Evolutionary conservation across 495 filamentous ascomycete genomes (phyloP), one percentile per base, ranked within the genome.

Genomic region (Trichocladium uniseriatum): DNA sequence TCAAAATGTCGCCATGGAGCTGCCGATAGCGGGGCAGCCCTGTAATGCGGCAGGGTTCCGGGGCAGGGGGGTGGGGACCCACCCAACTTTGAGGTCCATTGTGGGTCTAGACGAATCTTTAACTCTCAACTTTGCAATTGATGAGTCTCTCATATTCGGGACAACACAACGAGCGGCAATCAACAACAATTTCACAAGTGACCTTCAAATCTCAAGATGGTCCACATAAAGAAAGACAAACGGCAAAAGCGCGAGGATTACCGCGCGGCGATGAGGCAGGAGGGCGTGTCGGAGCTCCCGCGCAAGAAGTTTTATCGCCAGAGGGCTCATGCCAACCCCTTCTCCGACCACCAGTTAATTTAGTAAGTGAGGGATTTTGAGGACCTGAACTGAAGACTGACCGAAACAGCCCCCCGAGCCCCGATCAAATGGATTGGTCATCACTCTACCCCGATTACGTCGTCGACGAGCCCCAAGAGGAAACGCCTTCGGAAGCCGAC

Each of bases 281-380:
- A 63, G 3, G 57, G 50, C 8, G 43, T 49, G 29, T 42, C 57
- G 38, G 38, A 65, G 61, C 72, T 95, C 59, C 90, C 90, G 21
- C 79, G 83, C 70, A 95, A 96, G 72, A 91, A 83, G 69, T 95
- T 90, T 73, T 98, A 95, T 67, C 79, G 92, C 41, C 92, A 98
- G 66, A 79, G 92, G 60, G 92, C 92, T 24, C 92, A 98, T 68
- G 94, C 92, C 39, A 98, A 98, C 73, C 88, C 89, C 9, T 97
- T 98, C 68, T 94, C 90, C 0, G 92, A 98, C 60, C 92, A 97
- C 68, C 64, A 76, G 13, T 74, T 98, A 61, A 74, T 71, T 51
- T 97, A 98, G 92, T 95, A 77, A 61, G 56, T 52, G 4, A n/a
- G 16, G 13, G 18, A 0, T 37, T 11, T 13, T 38, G 4, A 15